A percentile compares a stretch with the other conserved stretches of the same genome.
These are phyloP conservation scores for Triangularia verruculosa DNA, from an alignment of 2,329 filamentous ascomycete species.

Conservation along the genomic window DNA sequence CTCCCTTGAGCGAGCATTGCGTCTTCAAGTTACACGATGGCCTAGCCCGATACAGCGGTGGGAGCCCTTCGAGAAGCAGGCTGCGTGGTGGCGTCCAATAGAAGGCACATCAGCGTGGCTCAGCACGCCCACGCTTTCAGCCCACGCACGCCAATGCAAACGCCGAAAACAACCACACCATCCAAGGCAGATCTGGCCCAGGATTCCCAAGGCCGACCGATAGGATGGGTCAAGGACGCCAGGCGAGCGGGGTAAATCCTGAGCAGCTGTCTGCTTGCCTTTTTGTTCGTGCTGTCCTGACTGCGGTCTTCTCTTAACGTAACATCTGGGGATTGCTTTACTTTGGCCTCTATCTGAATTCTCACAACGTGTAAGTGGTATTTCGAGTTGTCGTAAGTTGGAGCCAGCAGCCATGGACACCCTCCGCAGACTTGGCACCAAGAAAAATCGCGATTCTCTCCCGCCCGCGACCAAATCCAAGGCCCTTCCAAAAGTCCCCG, in stretches of 20 bases:
- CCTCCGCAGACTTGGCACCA: not conserved
- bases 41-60: not conserved
- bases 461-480: not conserved
- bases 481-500: not conserved
- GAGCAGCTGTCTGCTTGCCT: not conserved
- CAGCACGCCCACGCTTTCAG: not conserved
- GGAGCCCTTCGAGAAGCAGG: slow-evolving; percentile 1
- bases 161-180: not conserved
- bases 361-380: too few species aligned
- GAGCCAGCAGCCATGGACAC: not conserved
- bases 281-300: not conserved
- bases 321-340: not conserved
- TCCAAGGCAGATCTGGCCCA: not conserved
- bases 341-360: too few species aligned
- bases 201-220: not conserved
- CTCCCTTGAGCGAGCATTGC: too few species aligned
- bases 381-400: not conserved
- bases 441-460: not conserved
- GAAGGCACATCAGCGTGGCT: not conserved
- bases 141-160: not conserved
- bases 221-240: not conserved
- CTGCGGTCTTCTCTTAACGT: not conserved
- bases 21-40: too few species aligned
- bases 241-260: not conserved
- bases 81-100: slow-evolving; percentile 9